Conservation (phyloP, 192 early-diverging fungal genomes). For the Coemansia furcata region DNA sequence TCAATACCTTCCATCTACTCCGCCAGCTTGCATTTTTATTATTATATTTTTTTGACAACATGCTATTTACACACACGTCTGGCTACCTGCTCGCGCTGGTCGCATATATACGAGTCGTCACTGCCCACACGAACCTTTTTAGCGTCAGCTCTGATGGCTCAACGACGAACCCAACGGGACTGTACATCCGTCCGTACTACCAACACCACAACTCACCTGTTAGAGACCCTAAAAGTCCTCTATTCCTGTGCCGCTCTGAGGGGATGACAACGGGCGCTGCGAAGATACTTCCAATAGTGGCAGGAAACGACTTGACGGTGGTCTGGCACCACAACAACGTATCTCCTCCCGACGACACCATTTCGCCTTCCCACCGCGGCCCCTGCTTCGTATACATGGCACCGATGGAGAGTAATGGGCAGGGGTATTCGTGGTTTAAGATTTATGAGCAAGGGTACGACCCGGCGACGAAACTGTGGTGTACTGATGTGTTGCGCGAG, state of each 20-base stretch:
- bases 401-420: constrained; percentile 29
- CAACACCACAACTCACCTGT: neutral
- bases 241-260: neutral
- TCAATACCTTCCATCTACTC: neutral
- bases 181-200: neutral
- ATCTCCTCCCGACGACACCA: constrained; percentile 22
- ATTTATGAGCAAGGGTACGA: constrained; percentile 39
- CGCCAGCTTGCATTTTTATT: neutral
- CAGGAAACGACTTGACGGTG: constrained; percentile 1
- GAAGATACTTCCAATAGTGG: neutral
- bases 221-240: neutral
- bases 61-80: neutral
- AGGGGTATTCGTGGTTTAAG: constrained; percentile 30
- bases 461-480: constrained; percentile 14
- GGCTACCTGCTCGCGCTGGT: constrained; percentile 6
- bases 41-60: neutral
- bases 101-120: neutral
- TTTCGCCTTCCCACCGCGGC: constrained; percentile 17
- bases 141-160: neutral
- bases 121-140: neutral
- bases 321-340: constrained; percentile 34
- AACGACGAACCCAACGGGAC: neutral
- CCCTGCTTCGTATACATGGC: constrained; percentile 40
- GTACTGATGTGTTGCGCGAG: constrained; percentile 20
- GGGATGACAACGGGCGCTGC: neutral